Evolutionary conservation across 495 filamentous ascomycete species (phyloP).

Genomic region (Beverwykella pulmonaria): DNA sequence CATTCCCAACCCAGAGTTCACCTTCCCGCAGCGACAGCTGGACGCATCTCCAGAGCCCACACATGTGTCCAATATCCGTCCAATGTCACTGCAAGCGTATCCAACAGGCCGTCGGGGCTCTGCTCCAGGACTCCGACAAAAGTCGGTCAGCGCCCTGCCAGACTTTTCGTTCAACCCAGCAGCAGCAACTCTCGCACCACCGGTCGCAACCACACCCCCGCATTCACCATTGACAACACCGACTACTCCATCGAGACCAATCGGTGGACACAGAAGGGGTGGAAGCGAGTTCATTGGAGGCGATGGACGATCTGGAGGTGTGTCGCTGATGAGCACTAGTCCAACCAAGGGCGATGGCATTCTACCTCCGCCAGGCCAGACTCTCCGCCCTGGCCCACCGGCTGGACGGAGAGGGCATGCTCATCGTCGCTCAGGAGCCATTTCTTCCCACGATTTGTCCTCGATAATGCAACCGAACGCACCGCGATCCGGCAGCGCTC

Average conservation of each 20-base stretch:
- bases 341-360: slow-evolving; percentile 65
- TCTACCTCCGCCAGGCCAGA: slow-evolving; percentile 53
- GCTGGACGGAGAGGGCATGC: slow-evolving; percentile 68
- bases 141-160: slow-evolving; percentile 43
- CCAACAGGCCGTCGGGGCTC: slow-evolving; percentile 34
- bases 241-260: slow-evolving; percentile 49
- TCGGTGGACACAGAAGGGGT: slow-evolving; percentile 67
- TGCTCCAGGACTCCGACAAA: slow-evolving; percentile 27
- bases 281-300: slow-evolving; percentile 80
- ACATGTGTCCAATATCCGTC: slow-evolving; percentile 13
- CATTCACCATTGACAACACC: slow-evolving; percentile 39
- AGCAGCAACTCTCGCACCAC: slow-evolving; percentile 21
- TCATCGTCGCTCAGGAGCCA: slow-evolving; percentile 82
- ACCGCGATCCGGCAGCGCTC: slow-evolving; percentile 63
- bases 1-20: slow-evolving; percentile 43
- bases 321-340: slow-evolving; percentile 61
- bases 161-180: slow-evolving; percentile 48
- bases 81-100: slow-evolving; percentile 37
- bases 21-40: slow-evolving; percentile 36
- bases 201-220: slow-evolving; percentile 35
- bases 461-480: slow-evolving; percentile 63
- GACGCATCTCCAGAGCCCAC: slow-evolving; percentile 10
- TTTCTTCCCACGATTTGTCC: slow-evolving; percentile 81
- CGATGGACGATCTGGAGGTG: slow-evolving; percentile 62
- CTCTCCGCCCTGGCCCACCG: slow-evolving; percentile 51